phyloP scores from a whole-genome alignment of 2,329 filamentous ascomycete genomes.

The Fusarium dimerum region DNA sequence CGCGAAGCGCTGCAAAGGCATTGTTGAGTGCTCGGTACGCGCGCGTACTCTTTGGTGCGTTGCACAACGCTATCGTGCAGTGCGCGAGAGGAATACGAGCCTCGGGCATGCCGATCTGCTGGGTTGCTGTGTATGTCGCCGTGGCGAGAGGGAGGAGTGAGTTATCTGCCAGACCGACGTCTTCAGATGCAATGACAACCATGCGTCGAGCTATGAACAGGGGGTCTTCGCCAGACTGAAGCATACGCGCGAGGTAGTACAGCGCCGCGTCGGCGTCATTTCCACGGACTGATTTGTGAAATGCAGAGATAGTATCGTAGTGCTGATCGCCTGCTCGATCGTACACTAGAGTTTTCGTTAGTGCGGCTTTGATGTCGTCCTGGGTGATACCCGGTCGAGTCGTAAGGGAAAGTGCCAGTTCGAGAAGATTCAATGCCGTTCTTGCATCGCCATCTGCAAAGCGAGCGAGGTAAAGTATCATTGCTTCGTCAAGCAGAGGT shows the following conservation, averaged over 20 bases:
- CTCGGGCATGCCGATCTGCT: conserved; percentile 95
- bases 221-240: conserved; percentile 91
- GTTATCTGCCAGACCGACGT: conserved; percentile 89
- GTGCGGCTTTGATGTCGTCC: conserved; percentile 73
- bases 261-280: conserved; percentile 83
- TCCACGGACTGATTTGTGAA: conserved; percentile 93
- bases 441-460: conserved; percentile 93
- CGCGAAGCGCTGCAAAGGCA: conserved; percentile 74
- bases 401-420: conserved; percentile 77
- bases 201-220: conserved; percentile 90
- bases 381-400: conserved; percentile 64
- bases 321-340: conserved; percentile 94
- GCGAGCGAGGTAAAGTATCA: conserved; percentile 78
- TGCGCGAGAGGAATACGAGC: conserved; percentile 91
- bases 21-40: conserved; percentile 82
- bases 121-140: conserved; percentile 80
- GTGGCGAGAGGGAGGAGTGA: conserved; percentile 81
- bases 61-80: conserved; percentile 75
- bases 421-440: conserved; percentile 88
- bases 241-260: conserved; percentile 95
- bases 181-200: conserved; percentile 92
- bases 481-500: conserved; percentile 71
- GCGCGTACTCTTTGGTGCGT: conserved; percentile 84
- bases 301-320: conserved; percentile 95
- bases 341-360: conserved; percentile 93